Evolutionary conservation across 129 eudicot genomes (phyloP), one percentile per base, ranked within the genome.

Genomic region (Pittosporum tobira): DNA sequence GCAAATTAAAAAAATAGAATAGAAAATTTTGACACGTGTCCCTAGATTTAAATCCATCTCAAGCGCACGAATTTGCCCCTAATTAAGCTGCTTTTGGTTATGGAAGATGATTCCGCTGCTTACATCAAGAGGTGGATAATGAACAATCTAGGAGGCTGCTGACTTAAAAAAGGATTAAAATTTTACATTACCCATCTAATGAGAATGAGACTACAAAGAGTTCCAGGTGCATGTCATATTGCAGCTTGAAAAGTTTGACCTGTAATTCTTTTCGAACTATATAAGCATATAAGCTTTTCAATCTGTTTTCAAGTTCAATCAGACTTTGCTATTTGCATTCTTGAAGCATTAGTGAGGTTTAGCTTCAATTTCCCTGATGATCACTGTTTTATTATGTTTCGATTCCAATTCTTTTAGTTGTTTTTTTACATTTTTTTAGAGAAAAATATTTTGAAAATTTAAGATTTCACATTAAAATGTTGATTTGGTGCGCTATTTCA

Each of bases 171-270:
- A 18, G 18, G n/a, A 7, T 19, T 3, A 40, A 1, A 61, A 15
- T 44, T 61, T 29, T 7, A 16, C 19, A 12, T 61, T 61, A n/a
- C 21, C 12, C 2, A 9, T 31, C 7, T 0, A 22, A 22, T 29
- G 47, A 8, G 48, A 15, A 59, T 24, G 13, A 37, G 30, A 51
- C 51, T 16, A 9, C 27, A 45, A 42, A 42, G 37, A 48, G 56
- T 58, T 62, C 55, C 22, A 52, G 57, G 31, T 50, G 52, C 69
- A 21, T 30, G 42, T 43, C 14, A 3, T 40, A 44, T 20, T 27
- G 55, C 16, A 62, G 37, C 66, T 66, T 65, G 70, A 63, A 71
- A 71, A 27, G 63, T 75, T 79, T 80, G 79, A 80, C 79, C 57
- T 63, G 57, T 60, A 67, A 31, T 28, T 55, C 61, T 10, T 18